These are phyloP conservation scores for Ogataea pilisensis DNA, from an alignment of 805 yeast species.

Conservation along the genomic window DNA sequence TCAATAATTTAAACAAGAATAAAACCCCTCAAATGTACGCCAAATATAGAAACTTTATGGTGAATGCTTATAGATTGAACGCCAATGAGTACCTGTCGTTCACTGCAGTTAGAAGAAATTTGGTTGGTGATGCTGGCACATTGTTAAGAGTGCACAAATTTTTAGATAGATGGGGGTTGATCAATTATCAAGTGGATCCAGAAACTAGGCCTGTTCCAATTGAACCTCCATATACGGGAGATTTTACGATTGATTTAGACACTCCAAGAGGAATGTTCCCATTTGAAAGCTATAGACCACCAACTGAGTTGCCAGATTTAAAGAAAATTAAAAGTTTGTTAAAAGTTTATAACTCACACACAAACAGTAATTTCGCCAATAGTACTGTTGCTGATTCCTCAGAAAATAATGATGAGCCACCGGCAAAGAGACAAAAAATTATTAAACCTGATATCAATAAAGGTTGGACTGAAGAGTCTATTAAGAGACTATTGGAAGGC, in stretches of 20 bases:
- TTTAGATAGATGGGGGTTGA: slow-evolving; percentile 86
- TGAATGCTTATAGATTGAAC: slow-evolving; percentile 80
- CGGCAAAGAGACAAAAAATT: slow-evolving; percentile 22
- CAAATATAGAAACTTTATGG: slow-evolving; percentile 83
- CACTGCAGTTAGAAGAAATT: slow-evolving; percentile 85
- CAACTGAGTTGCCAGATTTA: slow-evolving; percentile 43
- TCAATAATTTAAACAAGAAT: slow-evolving; percentile 53
- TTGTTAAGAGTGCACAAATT: slow-evolving; percentile 81
- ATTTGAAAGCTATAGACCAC: slow-evolving; percentile 74
- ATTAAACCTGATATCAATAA: slow-evolving; percentile 33
- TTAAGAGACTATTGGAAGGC: slow-evolving; percentile 58
- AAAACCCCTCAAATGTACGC: slow-evolving; percentile 80
- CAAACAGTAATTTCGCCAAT: slow-evolving; percentile 4
- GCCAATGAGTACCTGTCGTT: slow-evolving; percentile 87
- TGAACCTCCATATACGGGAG: slow-evolving; percentile 73
- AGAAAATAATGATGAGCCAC: slow-evolving; percentile 10
- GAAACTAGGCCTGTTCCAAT: slow-evolving; percentile 64
- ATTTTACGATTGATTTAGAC: slow-evolving; percentile 72
- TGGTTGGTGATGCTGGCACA: slow-evolving; percentile 89
- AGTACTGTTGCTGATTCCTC: not conserved
- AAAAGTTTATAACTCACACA: slow-evolving; percentile 2
- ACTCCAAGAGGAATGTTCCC: slow-evolving; percentile 93
- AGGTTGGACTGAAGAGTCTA: slow-evolving; percentile 66
- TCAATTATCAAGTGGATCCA: slow-evolving; percentile 87
- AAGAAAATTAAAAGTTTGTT: slow-evolving; percentile 23